Conservation (phyloP, 139 green algal species). For the Volvox reticuliferus region DNA sequence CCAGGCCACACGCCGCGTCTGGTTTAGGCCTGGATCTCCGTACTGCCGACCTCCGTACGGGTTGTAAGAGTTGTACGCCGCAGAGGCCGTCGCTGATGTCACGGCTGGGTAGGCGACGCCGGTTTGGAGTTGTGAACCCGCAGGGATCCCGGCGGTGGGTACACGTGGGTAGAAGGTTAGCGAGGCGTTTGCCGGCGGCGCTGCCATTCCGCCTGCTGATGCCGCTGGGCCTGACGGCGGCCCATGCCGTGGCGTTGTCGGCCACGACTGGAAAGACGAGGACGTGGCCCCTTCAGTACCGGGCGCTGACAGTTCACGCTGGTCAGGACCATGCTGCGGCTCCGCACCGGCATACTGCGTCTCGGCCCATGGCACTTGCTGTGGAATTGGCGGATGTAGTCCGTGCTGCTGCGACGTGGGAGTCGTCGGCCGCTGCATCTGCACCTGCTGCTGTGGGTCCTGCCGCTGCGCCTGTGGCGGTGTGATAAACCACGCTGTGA, state of each 20-base stretch:
- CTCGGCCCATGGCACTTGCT: neutral
- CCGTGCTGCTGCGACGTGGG: neutral
- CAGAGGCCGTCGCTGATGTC: neutral
- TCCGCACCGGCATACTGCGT: too few species aligned
- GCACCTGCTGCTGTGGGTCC: neutral
- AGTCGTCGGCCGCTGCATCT: neutral
- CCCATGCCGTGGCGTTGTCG: neutral
- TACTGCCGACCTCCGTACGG: neutral
- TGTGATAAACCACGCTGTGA: slow-evolving; percentile 47
- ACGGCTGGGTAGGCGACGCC: neutral
- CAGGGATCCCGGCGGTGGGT: neutral
- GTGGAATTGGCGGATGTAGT: neutral
- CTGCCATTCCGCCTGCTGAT: neutral
- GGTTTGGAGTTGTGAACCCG: neutral
- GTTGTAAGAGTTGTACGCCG: neutral
- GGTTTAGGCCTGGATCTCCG: neutral
- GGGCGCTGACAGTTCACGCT: too few species aligned
- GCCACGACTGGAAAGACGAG: neutral
- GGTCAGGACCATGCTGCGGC: too few species aligned
- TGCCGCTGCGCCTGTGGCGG: neutral
- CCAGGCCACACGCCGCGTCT: slow-evolving; percentile 2
- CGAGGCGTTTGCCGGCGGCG: neutral
- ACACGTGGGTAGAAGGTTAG: neutral
- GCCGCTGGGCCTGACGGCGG: neutral
- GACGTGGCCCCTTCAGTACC: too few species aligned